Evolutionary conservation across 768 basidiomycete species (phyloP), one percentile per base, ranked within the genome.

Genomic region (Phylloporus arenicola): DNA sequence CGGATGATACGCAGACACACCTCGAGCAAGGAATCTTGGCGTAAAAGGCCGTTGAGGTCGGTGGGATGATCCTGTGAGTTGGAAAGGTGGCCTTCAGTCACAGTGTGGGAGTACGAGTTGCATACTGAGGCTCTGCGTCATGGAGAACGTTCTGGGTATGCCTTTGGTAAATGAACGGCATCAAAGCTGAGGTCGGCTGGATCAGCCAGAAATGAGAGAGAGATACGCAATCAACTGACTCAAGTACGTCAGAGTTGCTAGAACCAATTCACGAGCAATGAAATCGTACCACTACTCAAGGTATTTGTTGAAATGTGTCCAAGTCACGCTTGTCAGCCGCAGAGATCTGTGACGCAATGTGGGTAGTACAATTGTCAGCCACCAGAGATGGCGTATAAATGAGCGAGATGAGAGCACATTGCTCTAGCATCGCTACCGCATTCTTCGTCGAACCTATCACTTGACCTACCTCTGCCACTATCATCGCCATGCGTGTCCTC

Each of bases 401-500:
- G 33, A 12, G 49, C 24, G 31, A 46, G 39, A 44, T 31, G 34
- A 27, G 29, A 33, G 27, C 24, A 34, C 4, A 42, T 42, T 45
- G 22, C 24, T 19, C 29, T 13, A 49, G 29, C 40, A 51, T 50
- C 49, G 9, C 39, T 45, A 41, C 41, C 20, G 41, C 40, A 39
- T 31, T 14, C 35, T 38, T 43, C 46, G 33, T 31, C 43, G 29
- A 33, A 14, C 13, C 53, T 24, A 41, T 43, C 31, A 40, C 41
- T 62, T n/a, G 40, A 57, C 40, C 29, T 35, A 47, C 47, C 50
- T 48, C 50, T 38, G 38, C 51, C 44, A 41, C 45, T 40, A 40
- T 50, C 64, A 61, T 53, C 53, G 55, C 55, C 57, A 68, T 68
- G 64, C 64, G 62, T 56, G 14, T 31, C 41, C 34, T 54, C 38